Evolutionary conservation across 306 rosid genomes (phyloP), one percentile per base, ranked within the genome.

Genomic region (Canavalia gladiata): DNA sequence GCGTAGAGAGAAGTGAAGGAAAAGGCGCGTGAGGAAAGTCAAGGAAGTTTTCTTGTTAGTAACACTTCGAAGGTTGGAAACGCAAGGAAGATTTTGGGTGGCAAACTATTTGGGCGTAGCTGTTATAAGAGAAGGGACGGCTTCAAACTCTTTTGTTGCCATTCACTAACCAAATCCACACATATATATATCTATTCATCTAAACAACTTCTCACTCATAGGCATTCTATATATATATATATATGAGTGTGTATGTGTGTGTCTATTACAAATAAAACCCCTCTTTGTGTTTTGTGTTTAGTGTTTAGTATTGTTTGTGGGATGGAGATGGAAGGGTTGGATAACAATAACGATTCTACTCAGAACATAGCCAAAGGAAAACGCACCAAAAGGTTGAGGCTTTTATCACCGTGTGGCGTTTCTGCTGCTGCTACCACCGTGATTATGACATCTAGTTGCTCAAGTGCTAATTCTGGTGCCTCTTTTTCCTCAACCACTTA

Each of bases 341-440:
- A 77, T 64, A 12, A 39, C 58, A 18, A 18, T 18, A 74, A 77
- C 46, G 31, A 57, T 57, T 55, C 82, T 43, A n/a, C 31, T 55
- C 63, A 78, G 63, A 70, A 70, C 52, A 47, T 78, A 11, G 78
- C 71, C 47, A 90, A 91, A 68, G 86, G 94, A n/a, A 94, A 87
- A 87, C 94, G 97, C 18, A 90, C 87, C 64, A 95, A 90, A 65
- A 90, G 98, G 76, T 82, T 76, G 42, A 87, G 95, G 68, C 78
- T 87, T 8, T 63, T 63, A 46, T 70, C 76, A 6, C 35, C 78
- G 30, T 70, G 66, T 0, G 68, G 45, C 1, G 72, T 46, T 1
- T 2, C 0, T 2, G 63, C 10, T 55, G 71, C 1, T 42, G 63
- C 46, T 12, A 11, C 67, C 18, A 6, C 77, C 1, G 42, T 13